phyloP scores from a whole-genome alignment of 495 filamentous ascomycete genomes.

The Podospora anserina region DNA sequence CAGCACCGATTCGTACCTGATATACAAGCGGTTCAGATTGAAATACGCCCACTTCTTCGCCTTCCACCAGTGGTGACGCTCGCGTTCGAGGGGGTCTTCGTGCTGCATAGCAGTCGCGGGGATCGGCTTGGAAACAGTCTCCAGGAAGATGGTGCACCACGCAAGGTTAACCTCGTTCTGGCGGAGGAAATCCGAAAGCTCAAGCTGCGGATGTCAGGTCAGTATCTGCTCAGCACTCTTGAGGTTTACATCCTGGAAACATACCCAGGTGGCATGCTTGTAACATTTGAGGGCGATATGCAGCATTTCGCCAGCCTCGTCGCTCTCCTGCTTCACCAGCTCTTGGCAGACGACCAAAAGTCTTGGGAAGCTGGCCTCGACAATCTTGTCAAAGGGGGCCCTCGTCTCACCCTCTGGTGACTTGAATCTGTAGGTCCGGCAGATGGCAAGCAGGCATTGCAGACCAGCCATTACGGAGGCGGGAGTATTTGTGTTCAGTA shows the following conservation, averaged over 20 bases:
- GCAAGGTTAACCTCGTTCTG: conserved; percentile 79
- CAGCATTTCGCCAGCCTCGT: conserved; percentile 96
- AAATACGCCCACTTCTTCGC: conserved; percentile 99
- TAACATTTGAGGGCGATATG: conserved; percentile 91
- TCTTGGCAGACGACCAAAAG: conserved; percentile 80
- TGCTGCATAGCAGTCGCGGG: conserved; percentile 67
- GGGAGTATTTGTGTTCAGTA: conserved; percentile 79
- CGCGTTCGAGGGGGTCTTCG: conserved; percentile 82
- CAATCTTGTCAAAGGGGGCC: conserved; percentile 88
- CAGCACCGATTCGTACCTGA: conserved; percentile 59
- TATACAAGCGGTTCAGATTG: conserved; percentile 92
- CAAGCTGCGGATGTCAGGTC: conserved; percentile 58
- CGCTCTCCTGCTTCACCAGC: conserved; percentile 81
- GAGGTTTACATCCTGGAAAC: conserved; percentile 35
- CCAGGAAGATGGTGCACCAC: conserved; percentile 93
- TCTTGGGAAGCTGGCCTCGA: conserved; percentile 87
- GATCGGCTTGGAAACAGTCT: conserved; percentile 79
- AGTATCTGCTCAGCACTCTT: background rate
- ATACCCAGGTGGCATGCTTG: conserved; percentile 95
- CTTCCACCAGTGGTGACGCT: conserved; percentile 98
- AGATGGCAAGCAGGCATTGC: conserved; percentile 90
- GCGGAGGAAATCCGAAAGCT: conserved; percentile 72
- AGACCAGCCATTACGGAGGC: conserved; percentile 85
- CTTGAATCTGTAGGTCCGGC: conserved; percentile 92
- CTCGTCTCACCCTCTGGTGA: conserved; percentile 64